Evolutionary conservation across 495 filamentous ascomycete genomes (phyloP).

Genomic region (Xylaria venustula): DNA sequence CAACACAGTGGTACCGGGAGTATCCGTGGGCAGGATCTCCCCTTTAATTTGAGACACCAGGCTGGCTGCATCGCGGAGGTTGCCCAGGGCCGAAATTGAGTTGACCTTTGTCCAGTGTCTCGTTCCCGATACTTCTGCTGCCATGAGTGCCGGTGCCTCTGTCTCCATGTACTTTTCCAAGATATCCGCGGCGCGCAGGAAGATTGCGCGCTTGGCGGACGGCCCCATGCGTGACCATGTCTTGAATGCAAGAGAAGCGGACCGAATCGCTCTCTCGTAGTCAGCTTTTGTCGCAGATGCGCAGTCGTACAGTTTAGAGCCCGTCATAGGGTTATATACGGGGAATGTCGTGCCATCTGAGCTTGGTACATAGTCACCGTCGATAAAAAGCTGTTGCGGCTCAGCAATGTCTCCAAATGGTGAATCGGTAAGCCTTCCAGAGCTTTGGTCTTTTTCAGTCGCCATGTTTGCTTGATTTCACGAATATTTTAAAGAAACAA

Average conservation of each 20-base stretch:
- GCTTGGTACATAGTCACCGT: constrained; percentile 56
- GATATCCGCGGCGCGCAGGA: constrained; percentile 66
- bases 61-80: constrained; percentile 63
- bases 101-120: constrained; percentile 48
- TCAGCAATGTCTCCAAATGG: constrained; percentile 7
- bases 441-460: neutral
- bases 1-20: constrained; percentile 29
- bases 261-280: constrained; percentile 55
- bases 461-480: neutral
- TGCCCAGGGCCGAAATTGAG: constrained; percentile 47
- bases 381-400: constrained; percentile 56
- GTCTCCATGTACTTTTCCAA: constrained; percentile 57
- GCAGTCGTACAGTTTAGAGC: constrained; percentile 53
- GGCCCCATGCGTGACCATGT: constrained; percentile 62
- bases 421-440: neutral
- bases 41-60: constrained; percentile 41
- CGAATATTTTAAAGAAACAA: neutral
- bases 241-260: constrained; percentile 62
- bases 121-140: constrained; percentile 41
- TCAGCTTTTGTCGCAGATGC: constrained; percentile 59
- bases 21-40: constrained; percentile 32
- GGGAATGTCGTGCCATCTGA: constrained; percentile 55
- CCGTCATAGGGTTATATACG: constrained; percentile 59
- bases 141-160: constrained; percentile 55
- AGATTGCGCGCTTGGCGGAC: constrained; percentile 58